These are phyloP conservation scores for Cardiospermum halicacabum DNA, from an alignment of 345 rosid species.

Conservation along the genomic window DNA sequence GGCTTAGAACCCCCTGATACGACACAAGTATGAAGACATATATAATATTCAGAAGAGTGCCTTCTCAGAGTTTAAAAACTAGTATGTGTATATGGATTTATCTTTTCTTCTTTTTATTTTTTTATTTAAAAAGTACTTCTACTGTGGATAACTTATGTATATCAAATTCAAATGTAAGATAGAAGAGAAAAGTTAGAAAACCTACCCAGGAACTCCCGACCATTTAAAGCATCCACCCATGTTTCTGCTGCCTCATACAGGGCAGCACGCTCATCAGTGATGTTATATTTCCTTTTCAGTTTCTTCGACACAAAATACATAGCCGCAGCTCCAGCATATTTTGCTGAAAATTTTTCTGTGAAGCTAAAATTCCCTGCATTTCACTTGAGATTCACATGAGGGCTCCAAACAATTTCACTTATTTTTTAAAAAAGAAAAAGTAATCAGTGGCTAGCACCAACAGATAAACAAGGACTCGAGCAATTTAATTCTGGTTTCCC, in stretches of 20 bases:
- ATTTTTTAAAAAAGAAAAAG: not conserved
- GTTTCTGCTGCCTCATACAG: slow-evolving; percentile 62
- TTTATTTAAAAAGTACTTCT: not conserved
- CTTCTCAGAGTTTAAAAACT: not conserved
- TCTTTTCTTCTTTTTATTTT: too few species aligned
- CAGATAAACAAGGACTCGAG: not conserved
- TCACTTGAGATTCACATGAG: slow-evolving; percentile 1
- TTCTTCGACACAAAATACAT: slow-evolving; percentile 71
- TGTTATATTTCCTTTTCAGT: slow-evolving; percentile 60
- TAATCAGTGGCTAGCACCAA: not conserved
- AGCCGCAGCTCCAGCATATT: slow-evolving; percentile 67
- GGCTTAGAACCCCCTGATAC: slow-evolving; percentile 54
- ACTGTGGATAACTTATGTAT: not conserved
- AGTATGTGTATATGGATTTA: not conserved
- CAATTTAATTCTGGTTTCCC: not conserved
- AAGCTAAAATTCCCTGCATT: slow-evolving; percentile 54
- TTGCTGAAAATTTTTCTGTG: slow-evolving; percentile 42
- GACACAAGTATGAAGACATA: not conserved
- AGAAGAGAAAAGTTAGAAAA: not conserved
- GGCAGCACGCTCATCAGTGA: slow-evolving; percentile 62
- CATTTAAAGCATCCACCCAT: slow-evolving; percentile 61
- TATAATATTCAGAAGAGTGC: not conserved
- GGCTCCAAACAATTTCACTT: not conserved
- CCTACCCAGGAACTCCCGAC: slow-evolving; percentile 55
- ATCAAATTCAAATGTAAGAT: not conserved